Evolutionary conservation across 345 rosid species (phyloP).

Genomic region (Ceriops tagal): DNA sequence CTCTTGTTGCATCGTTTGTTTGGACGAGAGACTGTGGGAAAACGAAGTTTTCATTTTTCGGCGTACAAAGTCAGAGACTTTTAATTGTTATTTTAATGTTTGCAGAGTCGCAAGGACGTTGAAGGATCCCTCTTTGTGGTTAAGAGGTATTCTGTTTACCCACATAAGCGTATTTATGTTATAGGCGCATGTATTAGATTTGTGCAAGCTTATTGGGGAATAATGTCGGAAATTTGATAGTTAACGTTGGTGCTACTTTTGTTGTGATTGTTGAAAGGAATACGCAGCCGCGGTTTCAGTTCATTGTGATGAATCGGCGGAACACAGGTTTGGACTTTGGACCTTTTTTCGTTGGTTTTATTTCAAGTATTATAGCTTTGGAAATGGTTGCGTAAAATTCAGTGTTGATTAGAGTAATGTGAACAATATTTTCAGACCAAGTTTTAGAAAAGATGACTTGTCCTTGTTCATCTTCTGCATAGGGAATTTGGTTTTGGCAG

Average conservation of each 20-base stretch:
- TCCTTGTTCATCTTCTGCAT: background rate
- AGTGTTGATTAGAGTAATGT: background rate
- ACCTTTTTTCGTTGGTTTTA: background rate
- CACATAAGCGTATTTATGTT: background rate
- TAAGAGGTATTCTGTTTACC: constrained; percentile 41
- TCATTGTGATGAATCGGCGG: constrained; percentile 69
- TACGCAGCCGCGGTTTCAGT: constrained; percentile 67
- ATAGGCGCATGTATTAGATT: too few species aligned
- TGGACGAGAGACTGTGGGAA: background rate
- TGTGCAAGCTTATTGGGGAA: too few species aligned
- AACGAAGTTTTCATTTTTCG: background rate
- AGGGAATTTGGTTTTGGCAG: too few species aligned
- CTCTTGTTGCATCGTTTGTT: background rate
- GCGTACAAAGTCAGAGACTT: background rate
- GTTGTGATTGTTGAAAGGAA: constrained; percentile 36
- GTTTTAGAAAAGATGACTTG: background rate
- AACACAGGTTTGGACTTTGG: constrained; percentile 42
- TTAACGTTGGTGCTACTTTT: background rate
- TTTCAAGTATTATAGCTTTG: background rate
- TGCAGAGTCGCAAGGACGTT: constrained; percentile 71
- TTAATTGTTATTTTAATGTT: background rate
- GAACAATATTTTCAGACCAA: background rate
- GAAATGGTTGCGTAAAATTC: background rate
- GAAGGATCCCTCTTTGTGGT: constrained; percentile 77
- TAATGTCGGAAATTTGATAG: background rate